phyloP scores from a whole-genome alignment of 495 filamentous ascomycete species.

The Hypoxylon intermedium region DNA sequence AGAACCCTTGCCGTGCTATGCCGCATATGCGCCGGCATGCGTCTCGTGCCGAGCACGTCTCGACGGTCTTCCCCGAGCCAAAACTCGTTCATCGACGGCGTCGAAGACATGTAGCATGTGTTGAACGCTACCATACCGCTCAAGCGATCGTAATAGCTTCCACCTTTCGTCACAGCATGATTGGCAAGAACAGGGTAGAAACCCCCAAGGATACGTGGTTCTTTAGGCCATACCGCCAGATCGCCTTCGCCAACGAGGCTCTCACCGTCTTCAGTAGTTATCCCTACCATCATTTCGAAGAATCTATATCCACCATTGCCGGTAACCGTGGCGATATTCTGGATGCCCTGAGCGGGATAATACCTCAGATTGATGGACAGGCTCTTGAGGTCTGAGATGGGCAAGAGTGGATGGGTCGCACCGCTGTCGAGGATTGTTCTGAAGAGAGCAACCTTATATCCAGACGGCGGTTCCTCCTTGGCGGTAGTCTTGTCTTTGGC shows the following conservation, averaged over 20 bases:
- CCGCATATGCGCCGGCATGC: constrained; percentile 50
- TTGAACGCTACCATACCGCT: constrained; percentile 54
- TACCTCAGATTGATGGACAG: constrained; percentile 42
- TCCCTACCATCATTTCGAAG: constrained; percentile 52
- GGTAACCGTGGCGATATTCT: constrained; percentile 36
- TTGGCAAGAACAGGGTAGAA: constrained; percentile 33
- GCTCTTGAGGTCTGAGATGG: constrained; percentile 41
- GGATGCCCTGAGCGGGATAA: constrained; percentile 51
- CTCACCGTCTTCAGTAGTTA: constrained; percentile 34
- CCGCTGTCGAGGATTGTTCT: constrained; percentile 53
- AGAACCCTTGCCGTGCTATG: constrained; percentile 22
- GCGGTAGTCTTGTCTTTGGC: neutral
- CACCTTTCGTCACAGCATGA: neutral
- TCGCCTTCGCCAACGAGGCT: constrained; percentile 30
- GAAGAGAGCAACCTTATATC: constrained; percentile 25
- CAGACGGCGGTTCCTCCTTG: neutral
- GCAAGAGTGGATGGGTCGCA: constrained; percentile 52
- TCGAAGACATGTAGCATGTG: constrained; percentile 49
- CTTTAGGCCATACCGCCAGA: constrained; percentile 33
- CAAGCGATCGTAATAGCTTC: constrained; percentile 38
- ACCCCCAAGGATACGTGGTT: constrained; percentile 30
- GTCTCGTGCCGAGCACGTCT: constrained; percentile 52
- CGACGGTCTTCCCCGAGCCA: constrained; percentile 53
- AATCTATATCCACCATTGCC: constrained; percentile 18
- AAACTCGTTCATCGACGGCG: constrained; percentile 45